Percentiles rank a stretch among this genome's conserved stretches.
phyloP scores from a whole-genome alignment of 176 grass and related monocot genomes.

The Bromus sterilis region DNA sequence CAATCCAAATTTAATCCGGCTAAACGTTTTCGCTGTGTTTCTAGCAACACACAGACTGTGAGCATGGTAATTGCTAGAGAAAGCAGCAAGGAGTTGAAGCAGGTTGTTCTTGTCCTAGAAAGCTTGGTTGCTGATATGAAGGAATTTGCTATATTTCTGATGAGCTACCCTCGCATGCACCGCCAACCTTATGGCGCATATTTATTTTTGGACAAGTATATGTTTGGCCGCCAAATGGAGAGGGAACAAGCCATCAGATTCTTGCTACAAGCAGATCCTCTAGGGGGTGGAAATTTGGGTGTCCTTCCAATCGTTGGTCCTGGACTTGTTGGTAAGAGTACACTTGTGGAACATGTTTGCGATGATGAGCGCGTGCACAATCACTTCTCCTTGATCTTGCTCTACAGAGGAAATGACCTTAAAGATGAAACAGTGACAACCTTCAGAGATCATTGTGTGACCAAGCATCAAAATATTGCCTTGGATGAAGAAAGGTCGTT shows the following conservation, averaged over 20 bases:
- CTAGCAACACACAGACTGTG: not conserved
- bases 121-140: not conserved
- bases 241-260: not conserved
- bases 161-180: not conserved
- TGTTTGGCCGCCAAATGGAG: conserved; percentile 1
- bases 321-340: not conserved
- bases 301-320: not conserved
- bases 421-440: accelerated
- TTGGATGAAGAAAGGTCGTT: not conserved
- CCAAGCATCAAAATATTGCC: not conserved
- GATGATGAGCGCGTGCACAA: not conserved
- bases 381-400: not conserved
- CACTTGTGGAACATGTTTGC: not conserved
- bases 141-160: not conserved
- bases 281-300: not conserved
- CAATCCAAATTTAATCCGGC: not conserved
- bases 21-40: not conserved
- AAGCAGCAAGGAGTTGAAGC: not conserved
- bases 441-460: not conserved
- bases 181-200: not conserved
- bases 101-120: not conserved
- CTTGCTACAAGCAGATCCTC: not conserved
- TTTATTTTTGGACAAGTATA: not conserved
- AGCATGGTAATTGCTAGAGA: not conserved
- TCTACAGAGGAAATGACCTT: not conserved